phyloP scores from a whole-genome alignment of 805 yeast genomes.

The Myxozyma udenii region DNA sequence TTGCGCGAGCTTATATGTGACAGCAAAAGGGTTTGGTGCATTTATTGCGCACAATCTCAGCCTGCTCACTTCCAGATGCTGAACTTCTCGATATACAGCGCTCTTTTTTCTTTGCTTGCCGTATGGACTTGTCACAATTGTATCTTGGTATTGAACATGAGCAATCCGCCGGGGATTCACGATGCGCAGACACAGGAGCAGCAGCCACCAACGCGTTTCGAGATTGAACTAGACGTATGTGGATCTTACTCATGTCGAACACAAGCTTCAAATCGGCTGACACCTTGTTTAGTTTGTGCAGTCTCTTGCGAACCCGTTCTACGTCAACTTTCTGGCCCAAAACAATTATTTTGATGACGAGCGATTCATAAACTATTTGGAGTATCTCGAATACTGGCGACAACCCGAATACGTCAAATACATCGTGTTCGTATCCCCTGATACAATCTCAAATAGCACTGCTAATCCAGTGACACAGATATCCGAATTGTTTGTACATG shows the following conservation, averaged over 20 bases:
- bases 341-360: slow-evolving; percentile 69
- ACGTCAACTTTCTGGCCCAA: slow-evolving; percentile 82
- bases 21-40: too few species aligned
- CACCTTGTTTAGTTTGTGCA: slow-evolving; percentile 64
- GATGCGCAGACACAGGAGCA: slow-evolving; percentile 28
- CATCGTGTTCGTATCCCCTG: slow-evolving; percentile 45
- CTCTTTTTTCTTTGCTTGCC: too few species aligned
- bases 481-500: slow-evolving; percentile 85
- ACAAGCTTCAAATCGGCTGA: not conserved
- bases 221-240: slow-evolving; percentile 72
- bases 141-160: too few species aligned
- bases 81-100: too few species aligned
- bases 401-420: slow-evolving; percentile 64
- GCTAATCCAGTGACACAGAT: slow-evolving; percentile 41
- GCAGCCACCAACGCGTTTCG: slow-evolving; percentile 69
- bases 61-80: too few species aligned
- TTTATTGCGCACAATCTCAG: too few species aligned
- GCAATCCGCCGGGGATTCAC: slow-evolving; percentile 28
- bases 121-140: too few species aligned
- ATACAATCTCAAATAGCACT: not conserved
- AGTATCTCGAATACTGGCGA: slow-evolving; percentile 84
- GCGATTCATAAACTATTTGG: slow-evolving; percentile 68
- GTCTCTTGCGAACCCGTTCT: slow-evolving; percentile 84
- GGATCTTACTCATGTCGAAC: not conserved
- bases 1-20: too few species aligned